These are phyloP conservation scores for Citrus inodora DNA, from an alignment of 345 rosid genomes.

Conservation along the genomic window DNA sequence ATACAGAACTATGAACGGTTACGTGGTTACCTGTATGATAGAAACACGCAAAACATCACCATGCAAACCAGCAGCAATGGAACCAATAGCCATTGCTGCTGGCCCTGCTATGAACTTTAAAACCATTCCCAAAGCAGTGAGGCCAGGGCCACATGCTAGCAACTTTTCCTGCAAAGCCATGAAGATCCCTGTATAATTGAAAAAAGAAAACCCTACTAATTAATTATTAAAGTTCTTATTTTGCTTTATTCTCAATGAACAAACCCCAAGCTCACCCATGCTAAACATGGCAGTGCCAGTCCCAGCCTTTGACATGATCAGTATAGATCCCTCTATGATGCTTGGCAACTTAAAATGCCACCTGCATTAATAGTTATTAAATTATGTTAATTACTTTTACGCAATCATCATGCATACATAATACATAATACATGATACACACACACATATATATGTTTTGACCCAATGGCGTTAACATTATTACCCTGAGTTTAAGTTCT, in stretches of 20 bases:
- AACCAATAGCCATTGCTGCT: constrained; percentile 68
- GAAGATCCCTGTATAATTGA: constrained; percentile 57
- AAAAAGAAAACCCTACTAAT: not conserved
- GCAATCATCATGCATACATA: not conserved
- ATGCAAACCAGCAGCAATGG: constrained; percentile 57
- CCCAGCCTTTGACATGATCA: constrained; percentile 85
- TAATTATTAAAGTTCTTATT: too few relatives aligned
- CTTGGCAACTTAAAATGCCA: constrained; percentile 80
- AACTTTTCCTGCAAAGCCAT: constrained; percentile 77
- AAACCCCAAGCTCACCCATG: constrained; percentile 50
- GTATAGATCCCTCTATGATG: constrained; percentile 55
- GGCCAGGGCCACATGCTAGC: constrained; percentile 61
- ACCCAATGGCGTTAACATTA: too few relatives aligned
- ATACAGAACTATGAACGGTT: not conserved
- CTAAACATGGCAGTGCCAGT: constrained; percentile 60
- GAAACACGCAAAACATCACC: constrained; percentile 71
- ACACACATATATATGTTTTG: too few relatives aligned
- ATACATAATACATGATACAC: too few relatives aligned
- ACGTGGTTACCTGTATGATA: constrained; percentile 54
- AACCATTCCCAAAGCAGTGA: constrained; percentile 53
- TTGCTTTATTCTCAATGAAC: too few relatives aligned
- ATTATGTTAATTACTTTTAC: not conserved
- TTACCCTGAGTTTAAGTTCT: too few relatives aligned
- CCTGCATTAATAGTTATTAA: constrained; percentile 28
- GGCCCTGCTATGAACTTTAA: constrained; percentile 69